Evolutionary conservation across 495 filamentous ascomycete genomes (phyloP), one percentile per base, ranked within the genome.

Genomic region (Elasticomyces elasticus): DNA sequence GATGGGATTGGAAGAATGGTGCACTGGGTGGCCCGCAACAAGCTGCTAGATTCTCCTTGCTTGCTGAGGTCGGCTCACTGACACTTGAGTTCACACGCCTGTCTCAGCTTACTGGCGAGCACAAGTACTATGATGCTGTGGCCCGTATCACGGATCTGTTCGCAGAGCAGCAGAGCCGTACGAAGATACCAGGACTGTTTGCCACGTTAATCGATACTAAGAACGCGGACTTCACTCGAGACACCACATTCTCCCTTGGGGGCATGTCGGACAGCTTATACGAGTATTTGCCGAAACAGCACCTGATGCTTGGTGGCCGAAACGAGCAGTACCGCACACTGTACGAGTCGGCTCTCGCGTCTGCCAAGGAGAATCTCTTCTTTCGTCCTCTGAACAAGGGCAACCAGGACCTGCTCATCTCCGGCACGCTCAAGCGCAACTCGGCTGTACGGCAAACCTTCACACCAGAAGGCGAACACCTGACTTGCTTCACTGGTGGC

Each of bases 401-500:
- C 26, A 76, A 83, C 48, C 79, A 79, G n/a, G 82, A 92, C 57
- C 76, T 96, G 20, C 78, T 95, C 1, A 83, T 97, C 59, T 68
- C 76, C 44, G 77, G 79, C 22, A 79, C 81, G 0, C 78, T 82
- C 12, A 75, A 72, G 55, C 51, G 51, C 24, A 67, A 72, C 15
- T 65, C 52, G 17, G 54, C 50, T 2, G 5, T 42, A 26, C 58
- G 26, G n/a, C 22, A 27, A 13, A 56, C n/a, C 2, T 51, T 71
- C 31, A 59, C 25, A 4, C 55, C 59, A 7, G 83, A 92, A 58
- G 76, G 78, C 2, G 77, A 81, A 10, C 89, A 95, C 72, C 75
- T 95, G 23, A 83, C 83, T 12, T 98, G 92, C 65, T 98, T 97
- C 62, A 74, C 85, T 24, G 92, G 92, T 11, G 92, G 89, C 47